Conservation (phyloP, 2,329 filamentous ascomycete genomes). For the Fusarium hostae region DNA sequence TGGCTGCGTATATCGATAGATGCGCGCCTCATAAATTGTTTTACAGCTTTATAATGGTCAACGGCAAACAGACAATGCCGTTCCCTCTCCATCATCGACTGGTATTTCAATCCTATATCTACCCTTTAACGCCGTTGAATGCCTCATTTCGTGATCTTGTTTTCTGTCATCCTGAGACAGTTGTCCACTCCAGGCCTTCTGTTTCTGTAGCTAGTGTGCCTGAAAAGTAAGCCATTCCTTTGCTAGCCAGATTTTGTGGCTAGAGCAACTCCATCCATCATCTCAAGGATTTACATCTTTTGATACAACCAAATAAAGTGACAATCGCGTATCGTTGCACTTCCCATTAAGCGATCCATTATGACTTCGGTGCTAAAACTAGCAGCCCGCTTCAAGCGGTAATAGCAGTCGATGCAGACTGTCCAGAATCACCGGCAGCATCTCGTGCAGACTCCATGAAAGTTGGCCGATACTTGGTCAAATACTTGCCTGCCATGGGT, state of each 20-base stretch:
- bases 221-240: conserved; percentile 6
- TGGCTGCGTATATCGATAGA: not conserved
- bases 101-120: conserved; percentile 10
- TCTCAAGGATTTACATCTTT: conserved; percentile 17
- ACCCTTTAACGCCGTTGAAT: conserved; percentile 33
- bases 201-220: conserved; percentile 5
- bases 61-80: not conserved
- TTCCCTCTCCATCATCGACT: conserved; percentile 2
- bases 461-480: conserved; percentile 68
- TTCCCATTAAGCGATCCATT: not conserved
- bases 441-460: conserved; percentile 55
- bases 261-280: conserved; percentile 7
- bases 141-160: conserved; percentile 12
- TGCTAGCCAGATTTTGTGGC: conserved; percentile 3
- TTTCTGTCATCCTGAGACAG: conserved; percentile 4
- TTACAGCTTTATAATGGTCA: conserved; percentile 2
- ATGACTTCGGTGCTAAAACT: not conserved
- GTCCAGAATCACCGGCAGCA: conserved; percentile 34
- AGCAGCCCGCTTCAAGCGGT: conserved; percentile 41
- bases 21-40: conserved; percentile 7
- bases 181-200: not conserved
- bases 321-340: not conserved
- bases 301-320: conserved; percentile 14
- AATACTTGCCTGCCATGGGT: conserved; percentile 70
- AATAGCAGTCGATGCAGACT: conserved; percentile 45